Evolutionary conservation across 805 yeast species (phyloP).

Genomic region (Suhomyces xylopsoci): DNA sequence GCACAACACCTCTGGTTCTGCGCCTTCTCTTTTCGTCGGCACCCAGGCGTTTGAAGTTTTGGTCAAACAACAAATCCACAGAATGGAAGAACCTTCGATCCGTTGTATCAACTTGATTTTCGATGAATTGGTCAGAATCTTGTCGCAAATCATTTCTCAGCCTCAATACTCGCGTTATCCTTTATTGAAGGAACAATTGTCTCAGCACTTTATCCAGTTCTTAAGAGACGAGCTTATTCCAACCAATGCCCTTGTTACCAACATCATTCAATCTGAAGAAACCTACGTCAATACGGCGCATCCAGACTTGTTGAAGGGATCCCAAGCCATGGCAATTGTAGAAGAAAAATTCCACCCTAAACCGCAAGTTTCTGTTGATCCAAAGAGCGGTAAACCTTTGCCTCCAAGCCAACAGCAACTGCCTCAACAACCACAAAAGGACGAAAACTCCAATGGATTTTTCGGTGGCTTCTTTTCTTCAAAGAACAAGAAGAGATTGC

Average conservation of each 20-base stretch:
- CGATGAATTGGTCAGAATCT: slow-evolving; percentile 90
- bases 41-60: slow-evolving; percentile 93
- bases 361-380: slow-evolving; percentile 76
- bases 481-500: slow-evolving; percentile 89
- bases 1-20: slow-evolving; percentile 93
- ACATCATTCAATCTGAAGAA: slow-evolving; percentile 82
- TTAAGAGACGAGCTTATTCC: slow-evolving; percentile 79
- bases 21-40: slow-evolving; percentile 95
- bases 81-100: slow-evolving; percentile 91
- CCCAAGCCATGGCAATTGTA: slow-evolving; percentile 91
- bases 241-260: slow-evolving; percentile 79
- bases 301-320: slow-evolving; percentile 92
- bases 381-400: slow-evolving; percentile 84
- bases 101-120: slow-evolving; percentile 87
- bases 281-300: slow-evolving; percentile 97
- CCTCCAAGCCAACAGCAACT: slow-evolving; percentile 39
- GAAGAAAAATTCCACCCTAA: slow-evolving; percentile 79
- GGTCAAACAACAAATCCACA: slow-evolving; percentile 49
- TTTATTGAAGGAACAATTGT: slow-evolving; percentile 79
- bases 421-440: slow-evolving; percentile 22
- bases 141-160: slow-evolving; percentile 73
- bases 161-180: slow-evolving; percentile 89
- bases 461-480: slow-evolving; percentile 94
- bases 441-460: slow-evolving; percentile 69
- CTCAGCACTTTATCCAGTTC: slow-evolving; percentile 74